These are phyloP conservation scores for Selaginella moellendorffii DNA, from an alignment of 75 land plant genomes.

Conservation along the genomic window DNA sequence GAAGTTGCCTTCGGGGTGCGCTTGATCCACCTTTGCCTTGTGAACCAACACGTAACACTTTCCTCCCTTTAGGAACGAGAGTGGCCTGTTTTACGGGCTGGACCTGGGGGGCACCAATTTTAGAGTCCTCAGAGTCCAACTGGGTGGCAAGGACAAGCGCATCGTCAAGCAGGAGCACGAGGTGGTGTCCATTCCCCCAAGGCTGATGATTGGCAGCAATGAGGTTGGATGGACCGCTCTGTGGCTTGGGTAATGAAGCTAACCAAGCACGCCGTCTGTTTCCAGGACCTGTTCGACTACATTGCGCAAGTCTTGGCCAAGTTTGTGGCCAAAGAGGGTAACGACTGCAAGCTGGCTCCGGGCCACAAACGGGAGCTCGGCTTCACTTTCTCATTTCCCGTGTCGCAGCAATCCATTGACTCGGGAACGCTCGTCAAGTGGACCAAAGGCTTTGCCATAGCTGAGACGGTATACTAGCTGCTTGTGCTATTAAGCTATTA, in stretches of 20 bases:
- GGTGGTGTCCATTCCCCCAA: conserved; percentile 59
- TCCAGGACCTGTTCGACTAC: conserved; percentile 32
- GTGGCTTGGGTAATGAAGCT: background rate
- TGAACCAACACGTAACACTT: too few species aligned
- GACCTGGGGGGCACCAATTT: conserved; percentile 71
- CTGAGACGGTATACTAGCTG: conserved; percentile 28
- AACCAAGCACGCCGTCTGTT: background rate
- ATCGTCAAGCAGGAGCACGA: conserved; percentile 40
- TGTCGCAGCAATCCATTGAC: conserved; percentile 45
- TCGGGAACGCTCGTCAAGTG: conserved; percentile 46
- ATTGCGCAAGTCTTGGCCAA: conserved; percentile 23
- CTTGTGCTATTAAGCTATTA: too few species aligned
- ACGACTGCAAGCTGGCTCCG: background rate
- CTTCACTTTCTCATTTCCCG: conserved; percentile 67
- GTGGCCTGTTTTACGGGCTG: conserved; percentile 57
- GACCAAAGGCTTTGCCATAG: conserved; percentile 46
- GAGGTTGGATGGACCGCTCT: conserved; percentile 18
- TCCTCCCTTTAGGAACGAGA: conserved; percentile 42
- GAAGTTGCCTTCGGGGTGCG: background rate
- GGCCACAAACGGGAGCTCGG: conserved; percentile 41
- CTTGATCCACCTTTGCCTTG: too few species aligned
- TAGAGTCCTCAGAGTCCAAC: conserved; percentile 45
- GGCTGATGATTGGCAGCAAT: conserved; percentile 39
- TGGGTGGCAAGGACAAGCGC: conserved; percentile 48
- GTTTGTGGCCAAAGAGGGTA: conserved; percentile 22